These are phyloP conservation scores for Sporothrix phasma DNA, from an alignment of 2,329 filamentous ascomycete species.

Conservation along the genomic window DNA sequence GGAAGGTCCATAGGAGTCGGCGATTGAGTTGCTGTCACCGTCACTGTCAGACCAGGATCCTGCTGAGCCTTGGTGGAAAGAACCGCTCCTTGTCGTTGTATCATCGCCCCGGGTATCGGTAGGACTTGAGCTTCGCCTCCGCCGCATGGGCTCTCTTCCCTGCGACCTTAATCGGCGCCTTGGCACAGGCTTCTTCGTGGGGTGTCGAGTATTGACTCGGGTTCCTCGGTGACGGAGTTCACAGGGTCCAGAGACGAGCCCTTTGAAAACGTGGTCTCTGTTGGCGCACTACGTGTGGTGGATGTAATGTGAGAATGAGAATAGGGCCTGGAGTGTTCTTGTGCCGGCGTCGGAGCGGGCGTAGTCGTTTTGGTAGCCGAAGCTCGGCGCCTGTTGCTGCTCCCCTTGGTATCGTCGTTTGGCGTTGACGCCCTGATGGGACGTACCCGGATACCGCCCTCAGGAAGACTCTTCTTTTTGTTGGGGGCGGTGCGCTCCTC, in stretches of 20 bases:
- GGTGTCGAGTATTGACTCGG: constrained; percentile 25
- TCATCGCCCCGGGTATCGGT: constrained; percentile 25
- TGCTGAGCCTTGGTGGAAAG: constrained; percentile 23
- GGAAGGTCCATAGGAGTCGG: constrained; percentile 31
- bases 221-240: constrained; percentile 17
- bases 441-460: constrained; percentile 25
- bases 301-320: constrained; percentile 1
- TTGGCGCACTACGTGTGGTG: constrained; percentile 12
- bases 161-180: constrained; percentile 6
- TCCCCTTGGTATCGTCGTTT: background rate
- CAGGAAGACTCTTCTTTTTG: constrained; percentile 13
- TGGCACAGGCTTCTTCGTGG: constrained; percentile 19
- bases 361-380: constrained; percentile 5
- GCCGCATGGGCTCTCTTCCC: constrained; percentile 16
- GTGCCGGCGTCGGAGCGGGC: constrained; percentile 21
- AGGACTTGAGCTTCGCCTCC: constrained; percentile 23
- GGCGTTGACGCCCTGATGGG: constrained; percentile 12
- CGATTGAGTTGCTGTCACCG: constrained; percentile 24
- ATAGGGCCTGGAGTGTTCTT: background rate
- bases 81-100: constrained; percentile 22
- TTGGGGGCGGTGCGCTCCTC: background rate
- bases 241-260: background rate
- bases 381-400: background rate
- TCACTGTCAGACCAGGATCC: constrained; percentile 12
- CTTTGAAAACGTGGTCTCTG: background rate